A percentile compares a stretch with the other conserved stretches of the same genome.
These are phyloP conservation scores for Sordariomycetes sp. DNA, from an alignment of 2,329 filamentous ascomycete genomes.

Conservation along the genomic window DNA sequence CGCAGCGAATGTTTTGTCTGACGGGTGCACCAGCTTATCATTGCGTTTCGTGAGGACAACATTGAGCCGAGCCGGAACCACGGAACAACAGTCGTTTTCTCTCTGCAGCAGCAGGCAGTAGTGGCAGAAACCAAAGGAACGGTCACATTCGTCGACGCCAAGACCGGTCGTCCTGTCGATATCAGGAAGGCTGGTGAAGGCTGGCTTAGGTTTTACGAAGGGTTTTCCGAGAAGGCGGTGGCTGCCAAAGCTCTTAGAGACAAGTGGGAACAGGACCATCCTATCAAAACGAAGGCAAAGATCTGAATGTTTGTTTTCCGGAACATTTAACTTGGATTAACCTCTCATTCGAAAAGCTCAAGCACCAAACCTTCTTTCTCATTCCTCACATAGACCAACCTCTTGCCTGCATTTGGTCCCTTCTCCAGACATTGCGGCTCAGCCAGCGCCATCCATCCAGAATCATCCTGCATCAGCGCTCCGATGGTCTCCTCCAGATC, in stretches of 20 bases:
- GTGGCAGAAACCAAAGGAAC: slow-evolving; percentile 5
- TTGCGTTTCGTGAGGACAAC: slow-evolving; percentile 5
- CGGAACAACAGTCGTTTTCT: slow-evolving; percentile 5
- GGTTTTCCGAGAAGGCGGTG: slow-evolving; percentile 3
- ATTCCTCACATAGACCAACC: too few species aligned
- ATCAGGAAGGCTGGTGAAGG: slow-evolving; percentile 4
- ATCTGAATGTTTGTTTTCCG: background rate
- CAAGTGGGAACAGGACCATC: slow-evolving; percentile 5
- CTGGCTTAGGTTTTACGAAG: slow-evolving; percentile 5
- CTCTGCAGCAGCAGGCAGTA: slow-evolving; percentile 8
- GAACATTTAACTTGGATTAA: too few species aligned
- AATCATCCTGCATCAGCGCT: too few species aligned
- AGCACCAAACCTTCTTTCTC: too few species aligned
- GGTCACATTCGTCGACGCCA: slow-evolving; percentile 4
- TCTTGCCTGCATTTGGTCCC: too few species aligned
- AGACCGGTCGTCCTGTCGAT: slow-evolving; percentile 6
- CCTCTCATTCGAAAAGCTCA: too few species aligned
- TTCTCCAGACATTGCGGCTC: too few species aligned
- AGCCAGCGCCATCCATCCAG: too few species aligned
- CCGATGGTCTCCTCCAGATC: too few species aligned
- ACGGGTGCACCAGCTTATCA: slow-evolving; percentile 5
- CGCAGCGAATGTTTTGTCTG: background rate
- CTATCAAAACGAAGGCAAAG: background rate
- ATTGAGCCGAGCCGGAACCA: slow-evolving; percentile 6
- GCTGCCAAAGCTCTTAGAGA: slow-evolving; percentile 1